Percentiles rank a stretch among this genome's conserved stretches.
These are phyloP conservation scores for Phymatotrichopsis omnivora DNA, from an alignment of 2,329 filamentous ascomycete species.

Conservation along the genomic window DNA sequence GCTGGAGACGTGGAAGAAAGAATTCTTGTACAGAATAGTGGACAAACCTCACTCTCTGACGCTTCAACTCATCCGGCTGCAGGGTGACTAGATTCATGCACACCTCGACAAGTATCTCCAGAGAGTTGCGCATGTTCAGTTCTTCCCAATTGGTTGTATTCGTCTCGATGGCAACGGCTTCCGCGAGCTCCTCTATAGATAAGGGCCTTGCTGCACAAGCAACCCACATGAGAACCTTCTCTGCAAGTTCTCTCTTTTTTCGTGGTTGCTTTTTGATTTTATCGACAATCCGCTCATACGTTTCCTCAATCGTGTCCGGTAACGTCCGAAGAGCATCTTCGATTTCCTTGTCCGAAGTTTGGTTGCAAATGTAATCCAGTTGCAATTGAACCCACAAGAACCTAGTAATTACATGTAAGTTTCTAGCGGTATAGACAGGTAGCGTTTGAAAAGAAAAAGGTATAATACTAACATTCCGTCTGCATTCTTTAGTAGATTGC, in stretches of 20 bases:
- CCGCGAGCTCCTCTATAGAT: slow-evolving; percentile 7
- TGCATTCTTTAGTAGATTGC: neutral
- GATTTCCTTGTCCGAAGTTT: slow-evolving; percentile 12
- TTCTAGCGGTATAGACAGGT: neutral
- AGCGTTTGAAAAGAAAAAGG: neutral
- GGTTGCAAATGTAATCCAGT: slow-evolving; percentile 16
- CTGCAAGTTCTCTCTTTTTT: slow-evolving; percentile 4
- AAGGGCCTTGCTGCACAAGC: slow-evolving; percentile 14
- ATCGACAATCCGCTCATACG: slow-evolving; percentile 15
- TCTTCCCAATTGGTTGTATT: no score
- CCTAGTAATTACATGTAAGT: slow-evolving; percentile 4
- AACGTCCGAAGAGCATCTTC: slow-evolving; percentile 14
- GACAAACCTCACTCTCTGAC: slow-evolving; percentile 12
- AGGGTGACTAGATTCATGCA: neutral
- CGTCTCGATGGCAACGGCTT: slow-evolving; percentile 17
- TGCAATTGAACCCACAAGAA: slow-evolving; percentile 23
- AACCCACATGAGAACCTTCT: slow-evolving; percentile 20
- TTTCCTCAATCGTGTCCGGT: slow-evolving; percentile 15
- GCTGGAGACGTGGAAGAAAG: no score
- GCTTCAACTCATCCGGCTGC: slow-evolving; percentile 3
- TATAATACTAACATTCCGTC: slow-evolving; percentile 5
- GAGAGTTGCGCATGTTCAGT: slow-evolving; percentile 6
- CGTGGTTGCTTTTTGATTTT: slow-evolving; percentile 11
- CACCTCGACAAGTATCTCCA: neutral
- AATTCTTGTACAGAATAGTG: slow-evolving; percentile 21